phyloP scores from a whole-genome alignment of 169 alveolate genomes.

The Babesia bigemina region DNA sequence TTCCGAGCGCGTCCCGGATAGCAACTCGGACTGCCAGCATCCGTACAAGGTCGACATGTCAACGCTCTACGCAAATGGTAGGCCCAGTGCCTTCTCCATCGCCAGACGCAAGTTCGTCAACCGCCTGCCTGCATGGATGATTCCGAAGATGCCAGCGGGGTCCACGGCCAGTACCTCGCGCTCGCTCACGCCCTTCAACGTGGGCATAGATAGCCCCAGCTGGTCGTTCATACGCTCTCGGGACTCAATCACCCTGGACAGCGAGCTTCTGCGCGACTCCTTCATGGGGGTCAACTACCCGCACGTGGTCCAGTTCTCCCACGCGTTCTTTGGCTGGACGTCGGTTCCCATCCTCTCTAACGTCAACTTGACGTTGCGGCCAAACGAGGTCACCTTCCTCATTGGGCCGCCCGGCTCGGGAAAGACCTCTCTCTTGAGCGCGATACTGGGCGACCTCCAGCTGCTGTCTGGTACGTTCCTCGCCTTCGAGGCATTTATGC shows the following conservation, averaged over 20 bases:
- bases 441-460: constrained; percentile 43
- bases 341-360: constrained; percentile 8
- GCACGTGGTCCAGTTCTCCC: constrained; percentile 34
- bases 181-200: background rate
- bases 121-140: constrained; percentile 10
- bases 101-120: background rate
- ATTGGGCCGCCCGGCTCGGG: constrained; percentile 62
- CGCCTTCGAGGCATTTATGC: background rate
- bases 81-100: background rate
- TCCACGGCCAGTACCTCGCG: background rate
- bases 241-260: background rate
- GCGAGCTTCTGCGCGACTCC: constrained; percentile 23
- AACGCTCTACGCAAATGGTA: background rate
- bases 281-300: constrained; percentile 40
- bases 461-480: constrained; percentile 24
- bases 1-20: constrained; percentile 13
- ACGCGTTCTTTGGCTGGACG: constrained; percentile 45
- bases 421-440: constrained; percentile 28
- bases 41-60: constrained; percentile 17
- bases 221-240: constrained; percentile 1
- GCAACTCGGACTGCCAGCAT: background rate
- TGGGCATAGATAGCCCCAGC: background rate
- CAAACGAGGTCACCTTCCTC: constrained; percentile 31
- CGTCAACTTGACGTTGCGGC: constrained; percentile 17
- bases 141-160: background rate